These are phyloP conservation scores for Cyanidium caldarium DNA, from an alignment of 23 red algal species.

Conservation along the genomic window DNA sequence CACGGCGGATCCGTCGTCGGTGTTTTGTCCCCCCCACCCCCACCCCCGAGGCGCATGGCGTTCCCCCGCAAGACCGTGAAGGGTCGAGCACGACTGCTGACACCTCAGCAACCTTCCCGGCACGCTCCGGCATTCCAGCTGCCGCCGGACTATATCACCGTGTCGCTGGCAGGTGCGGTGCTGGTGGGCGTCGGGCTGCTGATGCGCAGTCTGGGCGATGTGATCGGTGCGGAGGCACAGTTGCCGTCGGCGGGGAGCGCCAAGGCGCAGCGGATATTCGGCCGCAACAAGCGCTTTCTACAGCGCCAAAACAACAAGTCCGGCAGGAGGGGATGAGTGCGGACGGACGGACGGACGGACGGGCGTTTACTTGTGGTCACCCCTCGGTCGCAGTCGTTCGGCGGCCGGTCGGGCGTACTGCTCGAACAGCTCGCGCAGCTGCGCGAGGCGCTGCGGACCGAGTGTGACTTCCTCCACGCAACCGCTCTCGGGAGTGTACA, in stretches of 20 bases:
- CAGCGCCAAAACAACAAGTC: too few species aligned
- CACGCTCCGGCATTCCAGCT: conserved; percentile 2
- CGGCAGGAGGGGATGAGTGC: too few species aligned
- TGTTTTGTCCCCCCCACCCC: too few species aligned
- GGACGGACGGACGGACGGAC: too few species aligned
- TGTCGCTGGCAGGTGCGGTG: conserved; percentile 60
- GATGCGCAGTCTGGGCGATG: conserved; percentile 65
- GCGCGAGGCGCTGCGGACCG: background rate
- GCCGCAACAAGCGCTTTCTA: conserved; percentile 50
- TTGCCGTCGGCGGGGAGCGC: conserved; percentile 80
- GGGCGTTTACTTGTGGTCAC: too few species aligned
- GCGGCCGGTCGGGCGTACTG: too few species aligned
- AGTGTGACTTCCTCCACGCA: background rate
- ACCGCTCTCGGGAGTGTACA: background rate
- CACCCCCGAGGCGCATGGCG: too few species aligned
- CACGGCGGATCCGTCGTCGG: too few species aligned
- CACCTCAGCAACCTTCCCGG: too few species aligned
- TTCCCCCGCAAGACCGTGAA: too few species aligned
- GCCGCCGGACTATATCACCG: conserved; percentile 38
- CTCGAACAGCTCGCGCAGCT: background rate
- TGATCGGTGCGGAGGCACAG: conserved; percentile 56
- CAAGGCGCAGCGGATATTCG: conserved; percentile 35
- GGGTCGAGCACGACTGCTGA: too few species aligned
- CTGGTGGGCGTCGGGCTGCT: conserved; percentile 63
- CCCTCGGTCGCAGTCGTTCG: too few species aligned